A percentile compares a stretch with the other conserved stretches of the same genome.
Conservation (phyloP, 2,329 filamentous ascomycete genomes). For the Pseudopyrenochaeta lycopersici region DNA sequence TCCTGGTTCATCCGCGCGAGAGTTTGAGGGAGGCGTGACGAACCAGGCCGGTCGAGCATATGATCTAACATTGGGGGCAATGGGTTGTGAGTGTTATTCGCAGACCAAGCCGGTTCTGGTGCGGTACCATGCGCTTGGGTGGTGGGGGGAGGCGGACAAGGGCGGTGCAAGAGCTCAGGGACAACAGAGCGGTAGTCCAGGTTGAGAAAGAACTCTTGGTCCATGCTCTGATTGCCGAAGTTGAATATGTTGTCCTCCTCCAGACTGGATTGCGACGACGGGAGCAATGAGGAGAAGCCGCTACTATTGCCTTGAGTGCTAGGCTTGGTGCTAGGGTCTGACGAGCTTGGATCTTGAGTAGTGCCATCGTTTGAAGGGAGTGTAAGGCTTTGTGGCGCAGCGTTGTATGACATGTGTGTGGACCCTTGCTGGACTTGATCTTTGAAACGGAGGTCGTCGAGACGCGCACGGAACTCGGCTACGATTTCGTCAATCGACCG, state of each 20-base stretch:
- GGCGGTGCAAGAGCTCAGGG: neutral
- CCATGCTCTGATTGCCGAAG: neutral
- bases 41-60: neutral
- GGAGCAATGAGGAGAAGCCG: conserved; percentile 1
- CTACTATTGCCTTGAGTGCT: conserved; percentile 5
- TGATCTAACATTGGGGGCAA: neutral
- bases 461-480: neutral
- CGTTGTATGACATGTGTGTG: neutral
- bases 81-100: neutral
- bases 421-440: neutral
- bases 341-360: neutral
- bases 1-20: neutral
- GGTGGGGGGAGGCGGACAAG: neutral
- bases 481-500: neutral
- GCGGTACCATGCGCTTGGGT: neutral
- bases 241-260: neutral
- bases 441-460: neutral
- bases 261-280: conserved; percentile 5
- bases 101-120: neutral
- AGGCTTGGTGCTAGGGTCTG: conserved; percentile 5
- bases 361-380: neutral
- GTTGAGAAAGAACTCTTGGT: neutral
- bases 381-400: no score
- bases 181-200: neutral
- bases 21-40: neutral